Percentiles rank a stretch among this genome's conserved stretches.
Conservation (phyloP, 345 rosid genomes). For the Camelina laxa region DNA sequence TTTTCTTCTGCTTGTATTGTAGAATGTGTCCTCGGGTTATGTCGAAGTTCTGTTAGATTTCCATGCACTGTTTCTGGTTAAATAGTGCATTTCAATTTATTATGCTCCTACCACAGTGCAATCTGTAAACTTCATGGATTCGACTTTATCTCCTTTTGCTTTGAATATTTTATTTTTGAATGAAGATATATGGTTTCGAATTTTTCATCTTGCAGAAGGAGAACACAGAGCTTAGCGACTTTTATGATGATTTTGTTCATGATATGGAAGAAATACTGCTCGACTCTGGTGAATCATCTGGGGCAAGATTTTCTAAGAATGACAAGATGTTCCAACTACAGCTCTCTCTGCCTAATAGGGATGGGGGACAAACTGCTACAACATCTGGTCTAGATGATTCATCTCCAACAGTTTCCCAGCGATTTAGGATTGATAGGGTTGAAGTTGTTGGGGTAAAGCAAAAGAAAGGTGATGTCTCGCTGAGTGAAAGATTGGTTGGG, state of each 20-base stretch:
- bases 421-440: constrained; percentile 67
- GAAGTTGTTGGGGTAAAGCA: constrained; percentile 93
- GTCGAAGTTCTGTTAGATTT: constrained; percentile 1
- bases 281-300: constrained; percentile 73
- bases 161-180: constrained; percentile 8
- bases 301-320: constrained; percentile 60
- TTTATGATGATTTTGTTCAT: constrained; percentile 83
- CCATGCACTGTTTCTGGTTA: constrained; percentile 22
- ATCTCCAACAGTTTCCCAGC: constrained; percentile 45
- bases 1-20: constrained; percentile 22
- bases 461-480: constrained; percentile 88
- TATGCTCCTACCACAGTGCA: constrained; percentile 8
- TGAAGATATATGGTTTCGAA: constrained; percentile 40
- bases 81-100: constrained; percentile 20
- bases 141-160: constrained; percentile 9
- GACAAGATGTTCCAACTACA: constrained; percentile 57
- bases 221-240: constrained; percentile 59
- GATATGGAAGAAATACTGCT: constrained; percentile 98
- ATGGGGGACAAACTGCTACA: constrained; percentile 81
- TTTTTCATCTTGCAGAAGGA: constrained; percentile 57
- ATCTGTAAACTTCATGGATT: constrained; percentile 10
- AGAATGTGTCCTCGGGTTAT: constrained; percentile 9
- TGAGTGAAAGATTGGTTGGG: constrained; percentile 95
- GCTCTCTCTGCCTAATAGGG: constrained; percentile 62
- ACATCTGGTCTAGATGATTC: constrained; percentile 60